These are phyloP conservation scores for Yamadazyma tumulicola DNA, from an alignment of 805 yeast species.

Conservation along the genomic window DNA sequence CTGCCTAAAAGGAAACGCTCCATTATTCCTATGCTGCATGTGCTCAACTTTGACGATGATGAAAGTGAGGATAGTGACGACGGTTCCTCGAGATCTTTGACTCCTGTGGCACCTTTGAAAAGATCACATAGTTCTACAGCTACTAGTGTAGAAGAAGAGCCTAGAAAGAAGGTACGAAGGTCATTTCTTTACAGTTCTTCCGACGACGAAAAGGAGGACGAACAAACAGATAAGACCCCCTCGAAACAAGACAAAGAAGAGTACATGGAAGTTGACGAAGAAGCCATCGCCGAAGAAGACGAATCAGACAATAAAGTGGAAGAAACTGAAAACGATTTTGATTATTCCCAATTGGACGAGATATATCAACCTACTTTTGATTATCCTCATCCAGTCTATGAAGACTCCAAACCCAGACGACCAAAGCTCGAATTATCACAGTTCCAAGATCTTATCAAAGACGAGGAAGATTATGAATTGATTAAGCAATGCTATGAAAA, in stretches of 20 bases:
- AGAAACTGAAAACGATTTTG: conserved; percentile 22
- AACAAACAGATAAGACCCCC: conserved; percentile 15
- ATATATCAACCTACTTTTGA: conserved; percentile 51
- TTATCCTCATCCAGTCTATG: conserved; percentile 55
- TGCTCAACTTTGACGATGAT: conserved; percentile 40
- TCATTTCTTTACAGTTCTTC: conserved; percentile 36
- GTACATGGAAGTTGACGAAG: background rate
- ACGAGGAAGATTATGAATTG: conserved; percentile 67
- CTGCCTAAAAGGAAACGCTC: conserved; percentile 19
- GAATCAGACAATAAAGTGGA: conserved; percentile 14
- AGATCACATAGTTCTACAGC: conserved; percentile 26
- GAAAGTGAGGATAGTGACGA: conserved; percentile 35
- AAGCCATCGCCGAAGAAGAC: conserved; percentile 5
- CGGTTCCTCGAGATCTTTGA: conserved; percentile 32
- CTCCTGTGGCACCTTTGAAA: conserved; percentile 30
- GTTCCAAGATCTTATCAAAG: conserved; percentile 56
- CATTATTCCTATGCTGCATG: conserved; percentile 52
- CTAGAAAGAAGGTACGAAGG: conserved; percentile 15
- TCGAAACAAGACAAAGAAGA: conserved; percentile 5
- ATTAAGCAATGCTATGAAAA: conserved; percentile 43
- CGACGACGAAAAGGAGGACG: conserved; percentile 19
- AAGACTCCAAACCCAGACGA: conserved; percentile 26
- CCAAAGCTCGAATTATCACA: conserved; percentile 40
- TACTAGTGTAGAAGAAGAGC: conserved; percentile 22
- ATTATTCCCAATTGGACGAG: conserved; percentile 25